Percentiles rank a stretch among this genome's conserved stretches.
Conservation (phyloP, 75 land plant genomes). For the Picea glauca region DNA sequence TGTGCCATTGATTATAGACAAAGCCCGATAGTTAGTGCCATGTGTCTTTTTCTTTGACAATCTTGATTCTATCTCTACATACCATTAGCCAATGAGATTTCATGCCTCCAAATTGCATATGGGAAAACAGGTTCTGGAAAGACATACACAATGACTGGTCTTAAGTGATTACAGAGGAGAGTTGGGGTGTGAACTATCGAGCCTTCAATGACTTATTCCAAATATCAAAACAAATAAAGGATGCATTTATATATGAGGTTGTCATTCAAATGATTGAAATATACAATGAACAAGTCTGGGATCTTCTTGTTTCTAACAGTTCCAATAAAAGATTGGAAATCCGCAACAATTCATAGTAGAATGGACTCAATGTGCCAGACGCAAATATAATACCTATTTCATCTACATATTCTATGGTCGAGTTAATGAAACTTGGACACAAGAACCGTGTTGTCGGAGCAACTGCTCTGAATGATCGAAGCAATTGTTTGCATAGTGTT, state of each 20-base stretch:
- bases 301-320: slow-evolving; percentile 76
- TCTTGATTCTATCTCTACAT: too few relatives aligned
- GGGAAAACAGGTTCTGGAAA: slow-evolving; percentile 99
- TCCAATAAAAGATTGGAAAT: slow-evolving; percentile 73
- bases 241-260: slow-evolving; percentile 62
- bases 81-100: too few relatives aligned
- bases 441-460: slow-evolving; percentile 70
- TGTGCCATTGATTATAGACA: too few relatives aligned
- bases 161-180: slow-evolving; percentile 53
- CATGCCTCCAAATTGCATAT: slow-evolving; percentile 55
- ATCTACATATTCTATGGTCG: slow-evolving; percentile 58
- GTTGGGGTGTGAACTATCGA: slow-evolving; percentile 84
- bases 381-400: slow-evolving; percentile 60
- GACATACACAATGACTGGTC: slow-evolving; percentile 81
- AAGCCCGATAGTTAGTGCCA: too few relatives aligned
- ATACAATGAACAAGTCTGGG: slow-evolving; percentile 94
- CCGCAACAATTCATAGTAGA: slow-evolving; percentile 56
- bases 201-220: slow-evolving; percentile 79
- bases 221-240: slow-evolving; percentile 66
- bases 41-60: too few relatives aligned
- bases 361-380: slow-evolving; percentile 75
- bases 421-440: slow-evolving; percentile 69
- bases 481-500: slow-evolving; percentile 74
- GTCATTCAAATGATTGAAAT: slow-evolving; percentile 95
- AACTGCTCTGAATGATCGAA: slow-evolving; percentile 80